Evolutionary conservation across 768 basidiomycete species (phyloP).

Genomic region (Cyclocybe cylindracea): DNA sequence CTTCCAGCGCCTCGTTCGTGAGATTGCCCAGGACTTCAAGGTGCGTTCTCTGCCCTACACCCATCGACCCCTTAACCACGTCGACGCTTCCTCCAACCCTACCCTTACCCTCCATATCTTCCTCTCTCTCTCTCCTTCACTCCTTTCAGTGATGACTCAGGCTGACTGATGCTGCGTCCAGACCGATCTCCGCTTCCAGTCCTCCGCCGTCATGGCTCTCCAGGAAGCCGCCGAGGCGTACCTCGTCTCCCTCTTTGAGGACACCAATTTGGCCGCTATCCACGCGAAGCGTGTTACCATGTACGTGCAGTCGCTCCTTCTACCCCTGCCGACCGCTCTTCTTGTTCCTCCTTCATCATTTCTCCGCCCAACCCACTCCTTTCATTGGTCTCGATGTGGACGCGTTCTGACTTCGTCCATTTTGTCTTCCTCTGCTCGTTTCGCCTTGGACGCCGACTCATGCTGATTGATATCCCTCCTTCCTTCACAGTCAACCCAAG

Average conservation of each 20-base stretch:
- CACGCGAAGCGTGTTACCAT: conserved; percentile 71
- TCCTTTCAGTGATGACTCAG: conserved; percentile 2
- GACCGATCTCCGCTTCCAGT: conserved; percentile 95
- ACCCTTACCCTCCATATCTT: too few relatives aligned
- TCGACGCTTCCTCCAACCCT: too few relatives aligned
- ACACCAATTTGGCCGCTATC: conserved; percentile 90
- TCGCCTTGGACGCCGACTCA: not conserved
- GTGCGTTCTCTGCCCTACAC: conserved; percentile 33
- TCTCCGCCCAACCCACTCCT: conserved; percentile 53
- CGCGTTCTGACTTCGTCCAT: not conserved
- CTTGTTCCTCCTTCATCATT: conserved; percentile 24
- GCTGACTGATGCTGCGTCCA: conserved; percentile 26
- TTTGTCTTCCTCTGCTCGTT: not conserved
- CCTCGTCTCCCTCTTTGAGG: conserved; percentile 84
- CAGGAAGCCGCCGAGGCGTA: conserved; percentile 93
- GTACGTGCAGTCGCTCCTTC: conserved; percentile 16
- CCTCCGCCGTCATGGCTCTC: conserved; percentile 90
- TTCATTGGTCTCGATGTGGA: not conserved
- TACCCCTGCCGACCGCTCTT: conserved; percentile 3
- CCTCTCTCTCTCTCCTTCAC: conserved; percentile 1
- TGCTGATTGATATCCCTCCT: conserved; percentile 3
- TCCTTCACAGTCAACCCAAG: conserved; percentile 69
- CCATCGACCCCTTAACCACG: too few relatives aligned
- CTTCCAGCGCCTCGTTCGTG: conserved; percentile 97
- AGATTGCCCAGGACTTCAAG: conserved; percentile 98